Conservation (phyloP, 2,329 filamentous ascomycete species). For the Lachnellula arida region DNA sequence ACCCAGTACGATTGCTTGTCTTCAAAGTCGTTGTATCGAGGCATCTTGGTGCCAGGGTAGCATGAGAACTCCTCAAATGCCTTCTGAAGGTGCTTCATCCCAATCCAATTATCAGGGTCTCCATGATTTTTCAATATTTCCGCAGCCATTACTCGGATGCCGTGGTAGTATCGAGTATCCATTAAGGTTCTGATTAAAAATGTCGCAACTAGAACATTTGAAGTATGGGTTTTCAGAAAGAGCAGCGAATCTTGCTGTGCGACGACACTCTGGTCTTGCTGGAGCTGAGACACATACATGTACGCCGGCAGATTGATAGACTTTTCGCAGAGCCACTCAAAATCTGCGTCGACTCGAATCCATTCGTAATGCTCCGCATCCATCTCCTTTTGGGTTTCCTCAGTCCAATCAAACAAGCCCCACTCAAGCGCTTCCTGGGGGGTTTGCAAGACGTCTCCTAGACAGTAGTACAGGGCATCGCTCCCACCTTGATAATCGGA, state of each 20-base stretch:
- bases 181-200: conserved; percentile 86
- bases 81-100: conserved; percentile 77
- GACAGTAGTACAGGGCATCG: conserved; percentile 80
- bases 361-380: conserved; percentile 96
- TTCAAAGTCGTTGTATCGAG: conserved; percentile 84
- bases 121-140: conserved; percentile 73
- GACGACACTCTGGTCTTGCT: conserved; percentile 94
- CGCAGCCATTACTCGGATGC: conserved; percentile 82
- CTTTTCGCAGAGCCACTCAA: conserved; percentile 93
- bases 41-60: conserved; percentile 70
- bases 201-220: conserved; percentile 79
- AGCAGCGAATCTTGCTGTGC: conserved; percentile 77
- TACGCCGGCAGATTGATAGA: conserved; percentile 78
- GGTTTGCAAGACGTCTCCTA: conserved; percentile 84
- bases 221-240: conserved; percentile 60
- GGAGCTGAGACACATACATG: conserved; percentile 96
- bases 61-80: conserved; percentile 88
- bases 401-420: conserved; percentile 83
- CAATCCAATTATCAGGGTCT: conserved; percentile 68
- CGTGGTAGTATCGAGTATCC: conserved; percentile 89
- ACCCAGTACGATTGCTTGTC: conserved; percentile 82
- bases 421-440: conserved; percentile 79
- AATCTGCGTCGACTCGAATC: conserved; percentile 97
- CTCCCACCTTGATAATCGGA: conserved; percentile 63
- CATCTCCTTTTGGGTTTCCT: conserved; percentile 86